Conservation (phyloP, 73 alveolate species). For the Tetrahymena malaccensis region DNA sequence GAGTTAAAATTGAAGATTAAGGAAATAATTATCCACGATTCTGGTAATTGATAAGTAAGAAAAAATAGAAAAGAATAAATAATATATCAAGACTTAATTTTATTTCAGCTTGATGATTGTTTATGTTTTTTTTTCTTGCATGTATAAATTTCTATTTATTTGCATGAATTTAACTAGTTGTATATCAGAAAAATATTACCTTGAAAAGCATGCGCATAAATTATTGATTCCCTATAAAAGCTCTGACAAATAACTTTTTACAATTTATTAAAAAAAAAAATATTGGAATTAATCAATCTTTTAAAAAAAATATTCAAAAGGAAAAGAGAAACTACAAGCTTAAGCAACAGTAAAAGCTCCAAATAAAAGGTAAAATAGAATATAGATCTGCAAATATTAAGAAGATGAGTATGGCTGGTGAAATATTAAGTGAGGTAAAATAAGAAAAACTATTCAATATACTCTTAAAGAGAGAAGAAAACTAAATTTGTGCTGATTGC, state of each 20-base stretch:
- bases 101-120: not conserved
- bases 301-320: not conserved
- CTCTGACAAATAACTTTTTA: not conserved
- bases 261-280: not conserved
- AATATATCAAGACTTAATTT: not conserved
- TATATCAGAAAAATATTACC: not conserved
- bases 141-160: not conserved
- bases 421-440: not conserved
- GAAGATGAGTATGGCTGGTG: not conserved
- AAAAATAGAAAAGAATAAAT: not conserved
- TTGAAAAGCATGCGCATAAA: not conserved
- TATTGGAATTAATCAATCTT: not conserved
- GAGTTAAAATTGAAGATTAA: not conserved
- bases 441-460: conserved; percentile 19
- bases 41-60: not conserved
- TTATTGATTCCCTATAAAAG: not conserved
- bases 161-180: not conserved
- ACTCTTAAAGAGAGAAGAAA: conserved; percentile 57
- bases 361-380: not conserved
- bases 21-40: not conserved
- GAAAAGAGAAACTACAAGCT: not conserved
- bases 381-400: not conserved
- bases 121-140: not conserved
- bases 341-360: not conserved
- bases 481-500: conserved; percentile 72